Evolutionary conservation across 1,284 basidiomycete species (phyloP).

Genomic region (Puccinia sorghi): DNA sequence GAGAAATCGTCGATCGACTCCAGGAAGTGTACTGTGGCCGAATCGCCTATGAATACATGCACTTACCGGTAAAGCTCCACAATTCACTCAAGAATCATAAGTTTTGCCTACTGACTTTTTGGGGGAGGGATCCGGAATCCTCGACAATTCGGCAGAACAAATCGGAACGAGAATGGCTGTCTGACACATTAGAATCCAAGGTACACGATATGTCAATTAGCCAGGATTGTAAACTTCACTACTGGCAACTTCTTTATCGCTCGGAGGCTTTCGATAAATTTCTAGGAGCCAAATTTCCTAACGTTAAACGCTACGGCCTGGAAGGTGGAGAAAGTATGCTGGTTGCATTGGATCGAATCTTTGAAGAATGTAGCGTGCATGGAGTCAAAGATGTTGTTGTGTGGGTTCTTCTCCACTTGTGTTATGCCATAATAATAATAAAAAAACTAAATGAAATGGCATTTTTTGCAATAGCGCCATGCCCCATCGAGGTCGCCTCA

Average conservation of each 20-base stretch:
- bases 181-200: constrained; percentile 20
- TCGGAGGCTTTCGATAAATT: constrained; percentile 82
- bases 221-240: constrained; percentile 63
- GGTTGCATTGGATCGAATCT: constrained; percentile 74
- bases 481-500: constrained; percentile 77
- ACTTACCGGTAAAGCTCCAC: constrained; percentile 11
- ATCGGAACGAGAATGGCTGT: constrained; percentile 34
- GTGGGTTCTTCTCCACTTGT: constrained; percentile 2
- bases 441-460: constrained; percentile 12
- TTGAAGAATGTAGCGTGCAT: constrained; percentile 65
- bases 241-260: constrained; percentile 69
- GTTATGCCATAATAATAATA: neutral
- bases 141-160: constrained; percentile 18
- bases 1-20: constrained; percentile 29
- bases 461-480: constrained; percentile 52
- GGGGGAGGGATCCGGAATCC: constrained; percentile 4
- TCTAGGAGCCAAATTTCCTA: constrained; percentile 77
- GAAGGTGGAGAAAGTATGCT: constrained; percentile 90
- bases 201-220: constrained; percentile 13
- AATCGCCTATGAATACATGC: constrained; percentile 40
- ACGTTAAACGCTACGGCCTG: constrained; percentile 76
- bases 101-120: no score
- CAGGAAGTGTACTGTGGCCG: constrained; percentile 30
- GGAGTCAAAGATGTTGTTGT: constrained; percentile 27
- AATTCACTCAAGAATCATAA: neutral